Evolutionary conservation across 495 filamentous ascomycete genomes (phyloP), one percentile per base, ranked within the genome.

Genomic region (Penicillium cinerascens): DNA sequence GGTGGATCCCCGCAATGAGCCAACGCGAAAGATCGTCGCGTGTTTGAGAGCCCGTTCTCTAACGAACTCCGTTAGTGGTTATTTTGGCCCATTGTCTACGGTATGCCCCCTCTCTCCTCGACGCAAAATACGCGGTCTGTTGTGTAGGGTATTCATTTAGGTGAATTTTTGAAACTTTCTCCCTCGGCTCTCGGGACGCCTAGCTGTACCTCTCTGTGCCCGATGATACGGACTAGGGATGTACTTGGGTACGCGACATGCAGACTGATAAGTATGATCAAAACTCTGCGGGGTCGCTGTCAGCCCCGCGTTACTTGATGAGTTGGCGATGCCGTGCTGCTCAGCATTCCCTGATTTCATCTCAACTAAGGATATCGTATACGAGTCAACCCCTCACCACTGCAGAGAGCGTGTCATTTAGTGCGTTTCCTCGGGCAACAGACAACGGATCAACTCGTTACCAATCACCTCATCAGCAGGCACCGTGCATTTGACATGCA

Each of bases 221-320:
- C 2, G 9, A 4, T 13, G 29, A 33, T 33, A 33, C 29, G 29
- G 29, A 4, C 29, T 33, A 33, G 29, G 29, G 29, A 10, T 33
- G 11, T 23, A 23, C 22, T 6, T 6, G 22, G 22, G 22, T 23
- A 23, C 6, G 22, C 22, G 29, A 13, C 15, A 47, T 39, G 37
- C 10, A 39, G 16, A 43, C 26, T 35, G 40, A 29, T 29, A 26
- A 21, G 10, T 33, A 22, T 13, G 16, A 52, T 40, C 39, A 48
- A 21, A 42, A 27, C 23, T 54, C 41, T 59, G 62, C 53, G 59
- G 59, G 61, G 58, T 56, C 25, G 45, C 16, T 26, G 8, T 20
- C 26, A 61, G 54, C 65, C 63, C 63, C 58, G 63, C 63, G 58
- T 54, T 64, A 51, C 51, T 50, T 61, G 56, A 64, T 67, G 64